phyloP scores from a whole-genome alignment of 306 rosid genomes.

The Quercus rubra region DNA sequence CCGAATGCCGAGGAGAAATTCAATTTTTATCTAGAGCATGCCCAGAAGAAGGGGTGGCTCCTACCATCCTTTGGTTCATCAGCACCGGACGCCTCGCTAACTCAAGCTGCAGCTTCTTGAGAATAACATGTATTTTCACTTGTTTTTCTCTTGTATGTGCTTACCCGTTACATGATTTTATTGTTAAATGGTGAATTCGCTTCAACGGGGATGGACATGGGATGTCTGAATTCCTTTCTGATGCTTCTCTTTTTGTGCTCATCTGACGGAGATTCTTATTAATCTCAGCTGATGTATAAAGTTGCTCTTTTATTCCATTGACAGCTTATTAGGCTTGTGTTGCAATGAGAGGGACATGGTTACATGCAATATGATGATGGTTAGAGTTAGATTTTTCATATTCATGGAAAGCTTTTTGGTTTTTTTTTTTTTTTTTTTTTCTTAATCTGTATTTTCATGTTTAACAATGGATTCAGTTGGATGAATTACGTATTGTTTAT shows the following conservation, averaged over 20 bases:
- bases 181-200: neutral
- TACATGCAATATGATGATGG: neutral
- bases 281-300: constrained; percentile 16
- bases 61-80: constrained; percentile 55
- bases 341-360: neutral
- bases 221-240: neutral
- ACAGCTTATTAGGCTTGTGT: neutral
- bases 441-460: too few species aligned
- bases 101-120: constrained; percentile 42
- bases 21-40: constrained; percentile 65
- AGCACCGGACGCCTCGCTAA: constrained; percentile 35
- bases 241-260: neutral
- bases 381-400: neutral
- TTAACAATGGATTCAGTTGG: too few species aligned
- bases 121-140: constrained; percentile 38
- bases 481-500: too few species aligned
- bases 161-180: constrained; percentile 28
- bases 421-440: neutral
- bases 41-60: constrained; percentile 74
- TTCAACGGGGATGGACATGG: neutral
- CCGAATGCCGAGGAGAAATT: constrained; percentile 83
- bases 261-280: neutral
- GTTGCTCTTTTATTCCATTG: neutral
- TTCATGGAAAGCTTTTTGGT: neutral
- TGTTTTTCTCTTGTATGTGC: constrained; percentile 46